Evolutionary conservation across 306 rosid genomes (phyloP), one percentile per base, ranked within the genome.

Genomic region (Betula pendula): DNA sequence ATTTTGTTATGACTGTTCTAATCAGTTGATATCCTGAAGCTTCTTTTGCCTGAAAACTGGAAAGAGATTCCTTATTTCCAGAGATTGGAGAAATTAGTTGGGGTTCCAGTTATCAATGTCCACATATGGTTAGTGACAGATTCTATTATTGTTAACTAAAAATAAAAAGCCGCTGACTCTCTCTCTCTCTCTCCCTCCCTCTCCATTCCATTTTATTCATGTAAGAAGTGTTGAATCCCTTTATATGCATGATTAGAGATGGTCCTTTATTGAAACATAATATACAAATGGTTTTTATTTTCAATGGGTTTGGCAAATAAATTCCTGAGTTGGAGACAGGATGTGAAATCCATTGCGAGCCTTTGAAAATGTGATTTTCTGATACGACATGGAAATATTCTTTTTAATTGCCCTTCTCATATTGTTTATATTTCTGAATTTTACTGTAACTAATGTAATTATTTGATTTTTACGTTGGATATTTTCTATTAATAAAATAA

Each of bases 101-200:
- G 98, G 73, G 98, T 95, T 80, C 98, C 97, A 0, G 98, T 95
- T 79, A 92, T 95, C 76, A 95, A 95, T 77, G 89, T 95, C 75
- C 98, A 95, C 73, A 92, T 95, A 85, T 95, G 98, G 98, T 95
- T 51, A 87, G 90, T 84, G 72, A 77, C 24, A 16, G 48, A 44
- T 31, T 20, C 68, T 75, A 24, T 80, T 77, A 38, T 44, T 72
- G 22, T 76, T 25, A 67, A 42, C 42, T 5, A 38, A 38, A 15
- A 10, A 70, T n/a, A 25, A 75, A 31, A 62, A n/a, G n/a, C 7
- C 11, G 25, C 35, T 49, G 45, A 38, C 70, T 68, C 70, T 71
- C 29, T 50, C 48, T 52, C 47, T 15, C 20, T 15, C 11, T 40
- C 33, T 20, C 33, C 7, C 68, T 65, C 72, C 22, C 73, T 22